Evolutionary conservation across 2,329 filamentous ascomycete species (phyloP).

Genomic region (Metarhizium anisopliae): DNA sequence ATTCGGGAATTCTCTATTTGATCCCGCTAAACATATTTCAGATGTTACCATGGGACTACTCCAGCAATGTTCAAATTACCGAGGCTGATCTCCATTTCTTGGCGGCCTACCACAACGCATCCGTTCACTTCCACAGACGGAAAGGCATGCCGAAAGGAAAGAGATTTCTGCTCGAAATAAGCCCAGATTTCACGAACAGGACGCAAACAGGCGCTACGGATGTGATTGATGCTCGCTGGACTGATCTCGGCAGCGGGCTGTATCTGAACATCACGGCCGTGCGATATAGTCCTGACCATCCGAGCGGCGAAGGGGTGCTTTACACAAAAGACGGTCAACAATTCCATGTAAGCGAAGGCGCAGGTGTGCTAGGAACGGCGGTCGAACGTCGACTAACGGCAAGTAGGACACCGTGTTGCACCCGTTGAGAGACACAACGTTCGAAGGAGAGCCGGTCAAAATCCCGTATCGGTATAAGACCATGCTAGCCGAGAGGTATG

Average conservation of each 20-base stretch:
- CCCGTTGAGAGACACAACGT: too few species aligned
- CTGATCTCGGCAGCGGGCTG: slow-evolving; percentile 35
- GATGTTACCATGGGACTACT: too few species aligned
- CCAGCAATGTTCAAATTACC: too few species aligned
- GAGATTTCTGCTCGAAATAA: too few species aligned
- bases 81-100: too few species aligned
- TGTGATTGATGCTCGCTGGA: slow-evolving; percentile 39
- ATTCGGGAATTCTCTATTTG: too few species aligned
- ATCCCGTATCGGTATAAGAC: slow-evolving; percentile 54
- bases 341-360: slow-evolving; percentile 28
- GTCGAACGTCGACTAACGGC: slow-evolving; percentile 45
- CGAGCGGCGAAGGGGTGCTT: slow-evolving; percentile 34
- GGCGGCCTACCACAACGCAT: too few species aligned
- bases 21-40: too few species aligned
- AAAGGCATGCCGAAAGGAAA: too few species aligned
- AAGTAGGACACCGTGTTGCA: too few species aligned
- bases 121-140: too few species aligned
- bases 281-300: slow-evolving; percentile 38
- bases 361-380: not conserved
- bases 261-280: slow-evolving; percentile 43
- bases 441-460: slow-evolving; percentile 40
- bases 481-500: slow-evolving; percentile 50
- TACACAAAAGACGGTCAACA: slow-evolving; percentile 43
- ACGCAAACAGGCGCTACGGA: slow-evolving; percentile 26
- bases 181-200: too few species aligned